Evolutionary conservation across 139 green algal species (phyloP).

Genomic region (Nannochloris sp.): DNA sequence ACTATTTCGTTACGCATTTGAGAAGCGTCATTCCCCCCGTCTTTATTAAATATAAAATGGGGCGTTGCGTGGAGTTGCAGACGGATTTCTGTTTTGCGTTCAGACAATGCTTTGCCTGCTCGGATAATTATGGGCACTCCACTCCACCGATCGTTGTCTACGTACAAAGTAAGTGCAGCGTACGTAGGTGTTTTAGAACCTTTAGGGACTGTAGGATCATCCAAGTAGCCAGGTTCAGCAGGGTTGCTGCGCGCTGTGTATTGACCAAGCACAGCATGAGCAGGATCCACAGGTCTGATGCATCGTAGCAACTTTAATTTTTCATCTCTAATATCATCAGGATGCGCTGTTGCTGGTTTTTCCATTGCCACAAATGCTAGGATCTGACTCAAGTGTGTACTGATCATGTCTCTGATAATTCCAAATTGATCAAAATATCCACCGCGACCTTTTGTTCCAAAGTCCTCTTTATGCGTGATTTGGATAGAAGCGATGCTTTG

Average conservation of each 20-base stretch:
- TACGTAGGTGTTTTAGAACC: conserved; percentile 83
- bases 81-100: conserved; percentile 47
- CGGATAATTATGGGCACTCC: conserved; percentile 91
- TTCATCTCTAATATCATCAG: conserved; percentile 94
- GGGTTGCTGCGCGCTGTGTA: conserved; percentile 53
- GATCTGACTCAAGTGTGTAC: conserved; percentile 84
- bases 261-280: conserved; percentile 86
- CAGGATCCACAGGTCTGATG: conserved; percentile 46
- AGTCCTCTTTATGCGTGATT: conserved; percentile 93
- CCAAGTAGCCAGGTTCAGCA: conserved; percentile 62
- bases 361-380: conserved; percentile 77
- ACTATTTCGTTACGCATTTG: conserved; percentile 90
- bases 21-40: conserved; percentile 14
- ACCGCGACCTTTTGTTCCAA: conserved; percentile 81
- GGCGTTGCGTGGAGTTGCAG: conserved; percentile 47
- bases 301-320: conserved; percentile 81
- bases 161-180: conserved; percentile 61
- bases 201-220: conserved; percentile 82
- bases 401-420: conserved; percentile 97
- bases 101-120: conserved; percentile 90
- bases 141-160: conserved; percentile 88
- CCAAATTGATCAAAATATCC: conserved; percentile 98
- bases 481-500: conserved; percentile 82
- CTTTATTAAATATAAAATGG: conserved; percentile 24
- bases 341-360: conserved; percentile 69